Evolutionary conservation across 2,329 filamentous ascomycete genomes (phyloP).

Genomic region (Arthroderma sp.): DNA sequence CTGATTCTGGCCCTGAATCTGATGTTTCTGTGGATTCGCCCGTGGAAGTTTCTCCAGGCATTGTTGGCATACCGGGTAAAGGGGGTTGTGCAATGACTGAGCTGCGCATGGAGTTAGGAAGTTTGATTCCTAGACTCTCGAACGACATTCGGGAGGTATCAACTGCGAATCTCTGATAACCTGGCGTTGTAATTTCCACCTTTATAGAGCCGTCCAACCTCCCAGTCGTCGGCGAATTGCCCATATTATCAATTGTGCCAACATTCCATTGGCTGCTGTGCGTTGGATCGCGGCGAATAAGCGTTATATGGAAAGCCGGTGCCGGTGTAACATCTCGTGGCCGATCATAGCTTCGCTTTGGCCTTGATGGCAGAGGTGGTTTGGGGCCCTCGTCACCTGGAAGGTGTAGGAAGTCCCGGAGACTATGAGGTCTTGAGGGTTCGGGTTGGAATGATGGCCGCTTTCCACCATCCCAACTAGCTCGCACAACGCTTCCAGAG

Average conservation of each 20-base stretch:
- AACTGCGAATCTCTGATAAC: constrained; percentile 47
- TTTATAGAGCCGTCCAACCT: constrained; percentile 27
- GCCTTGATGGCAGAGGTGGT: background rate
- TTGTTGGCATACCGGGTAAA: background rate
- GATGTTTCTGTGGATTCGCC: background rate
- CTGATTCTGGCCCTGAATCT: background rate
- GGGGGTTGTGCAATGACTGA: background rate
- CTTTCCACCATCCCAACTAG: constrained; percentile 7
- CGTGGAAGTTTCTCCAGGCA: background rate
- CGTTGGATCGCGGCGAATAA: constrained; percentile 62
- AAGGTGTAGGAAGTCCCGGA: background rate
- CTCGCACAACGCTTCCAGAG: background rate
- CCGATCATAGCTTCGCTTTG: constrained; percentile 7
- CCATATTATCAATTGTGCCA: constrained; percentile 45
- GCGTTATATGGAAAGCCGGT: constrained; percentile 34
- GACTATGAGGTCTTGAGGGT: constrained; percentile 5
- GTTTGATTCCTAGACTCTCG: constrained; percentile 21
- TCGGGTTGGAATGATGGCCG: background rate
- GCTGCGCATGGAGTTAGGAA: constrained; percentile 4
- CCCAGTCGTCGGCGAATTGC: constrained; percentile 10
- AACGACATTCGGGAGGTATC: constrained; percentile 27
- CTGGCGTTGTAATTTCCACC: constrained; percentile 48
- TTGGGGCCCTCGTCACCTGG: background rate
- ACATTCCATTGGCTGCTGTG: constrained; percentile 65
- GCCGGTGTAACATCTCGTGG: background rate